These are phyloP conservation scores for Rhizopogon vesiculosus DNA, from an alignment of 768 basidiomycete species.

Conservation along the genomic window DNA sequence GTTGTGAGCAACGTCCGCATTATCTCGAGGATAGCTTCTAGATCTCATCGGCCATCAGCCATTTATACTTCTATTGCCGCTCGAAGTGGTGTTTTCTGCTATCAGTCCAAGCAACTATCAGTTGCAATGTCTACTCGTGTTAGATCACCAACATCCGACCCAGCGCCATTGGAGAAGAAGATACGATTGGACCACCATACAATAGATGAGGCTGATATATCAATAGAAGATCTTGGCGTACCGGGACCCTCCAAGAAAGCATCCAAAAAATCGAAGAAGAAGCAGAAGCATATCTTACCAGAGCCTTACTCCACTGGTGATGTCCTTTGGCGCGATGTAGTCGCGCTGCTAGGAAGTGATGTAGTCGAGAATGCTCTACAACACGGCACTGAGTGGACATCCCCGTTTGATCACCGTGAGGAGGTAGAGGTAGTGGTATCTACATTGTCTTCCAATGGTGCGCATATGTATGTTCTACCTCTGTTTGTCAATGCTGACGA, in stretches of 20 bases:
- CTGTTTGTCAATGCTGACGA: background rate
- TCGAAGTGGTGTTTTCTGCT: background rate
- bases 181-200: conserved; percentile 17
- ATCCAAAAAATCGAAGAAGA: conserved; percentile 2
- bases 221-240: background rate
- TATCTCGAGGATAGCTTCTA: background rate
- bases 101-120: background rate
- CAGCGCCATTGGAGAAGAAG: conserved; percentile 26
- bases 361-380: conserved; percentile 45
- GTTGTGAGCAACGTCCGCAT: background rate
- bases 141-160: conserved; percentile 8
- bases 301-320: conserved; percentile 72
- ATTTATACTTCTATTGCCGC: too few relatives aligned
- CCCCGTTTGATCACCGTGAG: conserved; percentile 56
- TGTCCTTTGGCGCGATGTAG: conserved; percentile 69
- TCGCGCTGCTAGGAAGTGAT: conserved; percentile 58
- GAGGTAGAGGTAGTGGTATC: conserved; percentile 66
- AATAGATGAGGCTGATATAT: background rate
- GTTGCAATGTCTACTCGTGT: conserved; percentile 6
- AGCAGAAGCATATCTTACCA: conserved; percentile 4
- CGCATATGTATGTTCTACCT: conserved; percentile 10
- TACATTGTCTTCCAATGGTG: conserved; percentile 60
- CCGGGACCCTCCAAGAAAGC: background rate
- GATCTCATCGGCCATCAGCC: background rate
- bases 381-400: conserved; percentile 47